A percentile compares a stretch with the other conserved stretches of the same genome.
These are phyloP conservation scores for Pugionium dolabratum DNA, from an alignment of 345 rosid genomes.

Conservation along the genomic window DNA sequence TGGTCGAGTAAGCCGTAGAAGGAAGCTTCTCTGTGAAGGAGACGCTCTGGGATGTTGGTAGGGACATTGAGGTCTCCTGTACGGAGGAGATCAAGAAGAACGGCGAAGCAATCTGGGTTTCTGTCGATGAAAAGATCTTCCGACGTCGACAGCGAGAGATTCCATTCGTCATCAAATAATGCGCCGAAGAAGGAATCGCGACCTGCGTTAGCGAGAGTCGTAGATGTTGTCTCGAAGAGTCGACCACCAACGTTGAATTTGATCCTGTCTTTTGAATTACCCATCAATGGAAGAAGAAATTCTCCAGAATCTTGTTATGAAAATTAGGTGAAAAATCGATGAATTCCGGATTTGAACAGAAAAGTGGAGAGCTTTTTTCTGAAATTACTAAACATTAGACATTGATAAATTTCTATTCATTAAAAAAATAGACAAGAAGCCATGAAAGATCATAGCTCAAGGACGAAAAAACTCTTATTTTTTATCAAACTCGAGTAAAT, in stretches of 20 bases:
- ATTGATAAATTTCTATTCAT: slow-evolving; percentile 9
- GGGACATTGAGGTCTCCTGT: slow-evolving; percentile 87
- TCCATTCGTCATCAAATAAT: slow-evolving; percentile 80
- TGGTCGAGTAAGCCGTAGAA: slow-evolving; percentile 84
- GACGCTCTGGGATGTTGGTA: slow-evolving; percentile 61
- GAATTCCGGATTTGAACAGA: slow-evolving; percentile 19
- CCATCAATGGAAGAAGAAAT: slow-evolving; percentile 48
- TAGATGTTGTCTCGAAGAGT: slow-evolving; percentile 86
- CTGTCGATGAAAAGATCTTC: slow-evolving; percentile 70
- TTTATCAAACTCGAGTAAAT: slow-evolving; percentile 34
- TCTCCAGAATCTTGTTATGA: not conserved
- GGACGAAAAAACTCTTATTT: not conserved
- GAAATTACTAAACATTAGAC: slow-evolving; percentile 18
- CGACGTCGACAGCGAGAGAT: slow-evolving; percentile 36
- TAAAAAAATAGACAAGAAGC: not conserved
- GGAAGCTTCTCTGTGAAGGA: slow-evolving; percentile 73
- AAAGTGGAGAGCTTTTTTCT: not conserved
- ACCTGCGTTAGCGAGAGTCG: slow-evolving; percentile 92
- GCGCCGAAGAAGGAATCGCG: slow-evolving; percentile 87
- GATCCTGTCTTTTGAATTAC: slow-evolving; percentile 64
- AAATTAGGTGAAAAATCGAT: not conserved
- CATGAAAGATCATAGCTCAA: slow-evolving; percentile 7
- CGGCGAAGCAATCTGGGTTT: slow-evolving; percentile 85
- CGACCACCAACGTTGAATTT: slow-evolving; percentile 91
- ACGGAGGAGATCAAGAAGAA: slow-evolving; percentile 97